phyloP scores from a whole-genome alignment of 768 basidiomycete genomes.

The Polyporus arcularius region DNA sequence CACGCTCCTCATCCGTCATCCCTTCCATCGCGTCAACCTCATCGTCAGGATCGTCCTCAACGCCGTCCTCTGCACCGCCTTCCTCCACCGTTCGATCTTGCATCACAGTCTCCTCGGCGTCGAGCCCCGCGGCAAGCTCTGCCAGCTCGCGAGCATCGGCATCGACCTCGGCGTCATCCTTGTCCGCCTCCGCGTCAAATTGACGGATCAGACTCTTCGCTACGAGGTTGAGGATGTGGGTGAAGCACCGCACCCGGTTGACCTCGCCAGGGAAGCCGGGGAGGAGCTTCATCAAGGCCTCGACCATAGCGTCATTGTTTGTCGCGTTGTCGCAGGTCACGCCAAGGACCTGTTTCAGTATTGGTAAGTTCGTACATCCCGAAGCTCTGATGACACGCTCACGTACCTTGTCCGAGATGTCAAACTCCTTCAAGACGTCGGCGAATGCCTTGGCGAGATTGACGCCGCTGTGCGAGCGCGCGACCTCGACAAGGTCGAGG shows the following conservation, averaged over 20 bases:
- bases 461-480: not conserved
- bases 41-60: constrained; percentile 22
- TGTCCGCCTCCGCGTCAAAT: constrained; percentile 35
- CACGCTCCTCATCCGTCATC: constrained; percentile 17
- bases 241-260: constrained; percentile 39
- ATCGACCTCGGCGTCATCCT: not conserved
- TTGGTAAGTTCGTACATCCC: not conserved
- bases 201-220: constrained; percentile 33
- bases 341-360: constrained; percentile 36
- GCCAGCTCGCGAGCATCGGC: not conserved
- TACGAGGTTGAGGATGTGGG: constrained; percentile 40
- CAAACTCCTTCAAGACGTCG: not conserved
- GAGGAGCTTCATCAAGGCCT: too few relatives aligned
- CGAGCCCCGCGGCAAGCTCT: not conserved
- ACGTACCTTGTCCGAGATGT: not conserved
- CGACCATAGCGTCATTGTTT: constrained; percentile 37
- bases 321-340: constrained; percentile 41
- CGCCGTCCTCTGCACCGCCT: too few relatives aligned
- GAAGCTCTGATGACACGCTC: too few relatives aligned
- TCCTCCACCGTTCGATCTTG: not conserved
- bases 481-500: not conserved
- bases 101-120: not conserved
- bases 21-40: constrained; percentile 28
- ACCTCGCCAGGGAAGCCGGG: constrained; percentile 15
- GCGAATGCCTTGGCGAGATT: not conserved